Evolutionary conservation across 2,329 filamentous ascomycete species (phyloP).

Genomic region (Decorospora gaudefroyi): DNA sequence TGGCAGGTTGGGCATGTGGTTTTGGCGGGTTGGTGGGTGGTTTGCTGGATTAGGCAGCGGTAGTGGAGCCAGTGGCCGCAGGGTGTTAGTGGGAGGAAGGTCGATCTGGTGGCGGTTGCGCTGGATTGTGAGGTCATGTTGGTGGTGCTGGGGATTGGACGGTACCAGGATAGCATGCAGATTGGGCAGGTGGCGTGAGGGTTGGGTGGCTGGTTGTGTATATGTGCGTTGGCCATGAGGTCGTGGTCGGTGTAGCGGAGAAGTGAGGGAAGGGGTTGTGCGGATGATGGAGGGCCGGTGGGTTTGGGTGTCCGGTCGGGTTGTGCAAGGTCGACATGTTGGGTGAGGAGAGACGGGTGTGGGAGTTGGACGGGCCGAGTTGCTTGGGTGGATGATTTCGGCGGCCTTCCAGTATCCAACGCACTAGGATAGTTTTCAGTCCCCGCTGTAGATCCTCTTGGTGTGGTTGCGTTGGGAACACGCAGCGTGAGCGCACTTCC

Average conservation of each 20-base stretch:
- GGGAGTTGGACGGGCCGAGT: too few relatives aligned
- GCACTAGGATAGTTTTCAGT: too few relatives aligned
- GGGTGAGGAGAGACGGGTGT: too few relatives aligned
- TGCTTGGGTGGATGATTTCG: too few relatives aligned
- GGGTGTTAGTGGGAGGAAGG: conserved; percentile 25
- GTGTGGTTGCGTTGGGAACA: too few relatives aligned
- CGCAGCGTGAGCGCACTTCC: too few relatives aligned
- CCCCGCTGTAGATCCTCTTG: too few relatives aligned
- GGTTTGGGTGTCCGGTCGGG: too few relatives aligned
- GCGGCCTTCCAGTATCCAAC: too few relatives aligned
- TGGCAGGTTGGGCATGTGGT: conserved; percentile 23
- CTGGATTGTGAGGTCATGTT: too few relatives aligned
- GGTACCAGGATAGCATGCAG: conserved; percentile 18
- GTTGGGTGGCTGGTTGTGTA: conserved; percentile 15
- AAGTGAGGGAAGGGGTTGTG: conserved; percentile 18
- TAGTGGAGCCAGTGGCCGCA: conserved; percentile 38
- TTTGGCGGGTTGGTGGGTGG: neutral
- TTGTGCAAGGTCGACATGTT: neutral
- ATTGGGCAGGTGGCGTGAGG: conserved; percentile 7
- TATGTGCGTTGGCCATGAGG: conserved; percentile 13
- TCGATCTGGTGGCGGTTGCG: conserved; percentile 5
- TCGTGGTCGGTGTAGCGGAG: conserved; percentile 31
- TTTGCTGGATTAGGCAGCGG: conserved; percentile 24
- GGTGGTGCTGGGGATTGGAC: neutral
- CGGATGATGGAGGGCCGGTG: neutral